Evolutionary conservation across 306 rosid species (phyloP), one percentile per base, ranked within the genome.

Genomic region (Nissolia schottii): DNA sequence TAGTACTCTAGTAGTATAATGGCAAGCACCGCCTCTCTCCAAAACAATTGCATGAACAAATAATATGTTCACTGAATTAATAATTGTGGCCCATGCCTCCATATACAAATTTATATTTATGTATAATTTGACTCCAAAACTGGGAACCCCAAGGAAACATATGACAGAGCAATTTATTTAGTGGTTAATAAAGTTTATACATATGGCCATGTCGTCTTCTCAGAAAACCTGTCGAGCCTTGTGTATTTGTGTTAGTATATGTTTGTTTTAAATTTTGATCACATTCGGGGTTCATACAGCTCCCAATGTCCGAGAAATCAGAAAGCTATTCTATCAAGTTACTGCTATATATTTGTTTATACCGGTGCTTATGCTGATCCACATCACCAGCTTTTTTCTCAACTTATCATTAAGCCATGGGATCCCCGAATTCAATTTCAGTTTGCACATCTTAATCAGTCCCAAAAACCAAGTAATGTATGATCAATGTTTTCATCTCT

Each of bases 261-360:
- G 66, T 49, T 43, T 71, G 59, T 71, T 29, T 72, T 28, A 20
- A 2, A 9, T 55, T 70, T 37, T 73, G 45, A 27, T 72, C 59
- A 43, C 15, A 38, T 38, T 56, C 19, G 10, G 10, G 2, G 25
- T 70, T 40, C 45, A 56, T 46, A 28, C 23, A 16, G 18, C 29
- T 15, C 8, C 7, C 41, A 45, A 6, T 45, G 5, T 29, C 27
- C 41, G 22, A 67, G 19, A 64, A 12, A 64, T 22, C 54, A 40
- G 23, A 64, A 64, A 40, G n/a, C 43, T 59, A 16, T 10, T 48
- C 55, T 15, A 54, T 13, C 34, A 19, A 50, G 14, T 19, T 10
- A n/a, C n/a, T n/a, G n/a, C 3, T 11, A 23, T 23, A 51, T 1
- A 23, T 11, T 19, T 50, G 28, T 15, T 46, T 9, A 8, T 37